Evolutionary conservation across 2,329 filamentous ascomycete genomes (phyloP), one percentile per base, ranked within the genome.

Genomic region (Aspergillus cejpii): DNA sequence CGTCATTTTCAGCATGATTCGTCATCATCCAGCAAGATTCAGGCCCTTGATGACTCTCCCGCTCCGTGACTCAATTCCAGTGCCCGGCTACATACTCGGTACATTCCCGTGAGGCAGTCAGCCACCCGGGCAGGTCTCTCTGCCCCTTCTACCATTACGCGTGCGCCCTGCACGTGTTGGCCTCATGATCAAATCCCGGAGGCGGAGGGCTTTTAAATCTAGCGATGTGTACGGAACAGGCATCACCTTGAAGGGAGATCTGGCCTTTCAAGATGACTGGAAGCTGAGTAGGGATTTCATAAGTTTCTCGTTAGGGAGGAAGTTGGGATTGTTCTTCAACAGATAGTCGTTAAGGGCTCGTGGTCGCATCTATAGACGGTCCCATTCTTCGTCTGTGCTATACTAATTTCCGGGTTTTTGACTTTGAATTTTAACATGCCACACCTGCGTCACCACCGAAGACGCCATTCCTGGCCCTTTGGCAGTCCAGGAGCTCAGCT

Each of bases 401-500:
- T n/a, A n/a, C n/a, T n/a, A n/a, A n/a, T n/a, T n/a, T n/a, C n/a
- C n/a, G n/a, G n/a, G n/a, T n/a, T n/a, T n/a, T n/a, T n/a, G n/a
- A n/a, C 34, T 7, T 14, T 28, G 26, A 24, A 20, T 3, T 15
- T 20, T 27, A 47, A 15, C 29, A 65, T 65, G 61, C 51, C 62
- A 27, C 51, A 52, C 41, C 37, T 55, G 26, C 51, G 48, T 24
- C 57, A 62, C 44, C 62, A 65, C 40, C 50, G 54, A 53, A 53
- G 65, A 49, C 58, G 64, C 44, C 60, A 67, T 37, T 64, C 64
- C 19, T 67, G 64, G 64, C 65, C 65, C 6, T 62, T 62, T 48
- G 62, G 60, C 44, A 59, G 58, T 44, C 51, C 58, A 12, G 51
- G 51, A 12, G 31, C 49, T 10, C 54, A 51, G 41, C 51, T 52